A percentile compares a stretch with the other conserved stretches of the same genome.
These are phyloP conservation scores for Mariannaea elegans DNA, from an alignment of 2,329 filamentous ascomycete genomes.

Conservation along the genomic window DNA sequence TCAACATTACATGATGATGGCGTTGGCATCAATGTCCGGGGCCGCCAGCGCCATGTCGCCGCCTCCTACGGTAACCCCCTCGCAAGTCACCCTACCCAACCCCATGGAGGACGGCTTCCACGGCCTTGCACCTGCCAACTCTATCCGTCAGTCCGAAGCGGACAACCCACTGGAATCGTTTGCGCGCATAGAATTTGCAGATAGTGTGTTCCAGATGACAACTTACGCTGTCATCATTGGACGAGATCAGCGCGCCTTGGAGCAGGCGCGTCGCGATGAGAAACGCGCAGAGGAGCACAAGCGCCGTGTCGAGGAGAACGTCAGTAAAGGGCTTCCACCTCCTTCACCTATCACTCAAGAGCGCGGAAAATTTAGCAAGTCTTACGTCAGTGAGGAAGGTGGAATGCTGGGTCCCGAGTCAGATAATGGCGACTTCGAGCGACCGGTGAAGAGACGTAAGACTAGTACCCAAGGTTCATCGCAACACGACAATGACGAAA, in stretches of 20 bases:
- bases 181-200: constrained; percentile 73
- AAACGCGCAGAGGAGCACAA: constrained; percentile 56
- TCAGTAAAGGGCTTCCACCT: constrained; percentile 58
- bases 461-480: constrained; percentile 55
- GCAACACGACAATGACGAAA: constrained; percentile 53
- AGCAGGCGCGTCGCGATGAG: constrained; percentile 63
- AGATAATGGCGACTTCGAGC: constrained; percentile 60
- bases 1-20: constrained; percentile 57
- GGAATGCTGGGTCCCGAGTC: constrained; percentile 73
- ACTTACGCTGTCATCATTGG: constrained; percentile 78
- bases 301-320: constrained; percentile 57
- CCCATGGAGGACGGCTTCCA: constrained; percentile 44
- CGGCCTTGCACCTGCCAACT: constrained; percentile 41
- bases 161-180: constrained; percentile 63
- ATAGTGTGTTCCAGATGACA: constrained; percentile 82
- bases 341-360: constrained; percentile 60
- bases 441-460: constrained; percentile 58
- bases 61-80: constrained; percentile 55
- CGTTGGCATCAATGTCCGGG: constrained; percentile 51
- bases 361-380: constrained; percentile 66
- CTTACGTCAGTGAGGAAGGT: constrained; percentile 74
- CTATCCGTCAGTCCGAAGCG: constrained; percentile 46
- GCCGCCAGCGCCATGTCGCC: constrained; percentile 50
- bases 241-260: constrained; percentile 70
- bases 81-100: constrained; percentile 56